Base-by-base conservation (phyloP, 2,329 filamentous ascomycete genomes). In the Didymella sp. region DNA sequence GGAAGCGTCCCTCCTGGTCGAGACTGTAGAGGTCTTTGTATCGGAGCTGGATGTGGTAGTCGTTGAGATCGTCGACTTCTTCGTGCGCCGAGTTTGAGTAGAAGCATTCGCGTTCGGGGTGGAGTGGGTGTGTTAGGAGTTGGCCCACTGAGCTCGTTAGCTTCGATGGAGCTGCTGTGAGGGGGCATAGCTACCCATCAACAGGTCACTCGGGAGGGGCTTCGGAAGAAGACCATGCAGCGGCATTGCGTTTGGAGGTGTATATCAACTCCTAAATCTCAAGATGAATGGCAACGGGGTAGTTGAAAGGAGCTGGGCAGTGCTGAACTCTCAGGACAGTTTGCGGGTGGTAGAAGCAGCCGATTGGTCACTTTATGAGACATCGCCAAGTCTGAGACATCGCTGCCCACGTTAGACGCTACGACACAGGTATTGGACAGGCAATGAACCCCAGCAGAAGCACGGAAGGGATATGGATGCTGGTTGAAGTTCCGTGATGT, bases 31-130 rank as follows among this genome's bases (percentile, higher is more conserved):
- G 40, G 28, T 76, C 73, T 46, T 72, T 73, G 68, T 76, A 76
- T 25, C 73, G 72, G 27, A 75, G 69, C 56, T 76, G 72, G 52
- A 76, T 76, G 61, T 75, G 71, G 61, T 73, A 75, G 61, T 76
- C 72, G 49, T 76, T 76, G 59, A 76, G 68, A 25, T 73, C 72
- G 61, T 76, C 73, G 61, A 76, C 59, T 37, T 68, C 64, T 30
- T 64, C 68, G 54, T 73, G 70, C 19, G 73, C 70, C n/a, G 57
- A 52, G 50, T 70, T 63, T 17, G 71, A 73, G 53, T 73, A 74
- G 65, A 75, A 76, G 58, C 70, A 65, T 42, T 75, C 73, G 49
- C 64, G 68, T 50, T 75, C 73, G 59, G 73, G 73, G 55, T 75
- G 71, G 12, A 76, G 66, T 22, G 73, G 73, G 54, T 76, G 70